Percentiles rank a stretch among this genome's conserved stretches.
phyloP scores from a whole-genome alignment of 1,139 yeast species.

The Geotrichum fermentans region DNA sequence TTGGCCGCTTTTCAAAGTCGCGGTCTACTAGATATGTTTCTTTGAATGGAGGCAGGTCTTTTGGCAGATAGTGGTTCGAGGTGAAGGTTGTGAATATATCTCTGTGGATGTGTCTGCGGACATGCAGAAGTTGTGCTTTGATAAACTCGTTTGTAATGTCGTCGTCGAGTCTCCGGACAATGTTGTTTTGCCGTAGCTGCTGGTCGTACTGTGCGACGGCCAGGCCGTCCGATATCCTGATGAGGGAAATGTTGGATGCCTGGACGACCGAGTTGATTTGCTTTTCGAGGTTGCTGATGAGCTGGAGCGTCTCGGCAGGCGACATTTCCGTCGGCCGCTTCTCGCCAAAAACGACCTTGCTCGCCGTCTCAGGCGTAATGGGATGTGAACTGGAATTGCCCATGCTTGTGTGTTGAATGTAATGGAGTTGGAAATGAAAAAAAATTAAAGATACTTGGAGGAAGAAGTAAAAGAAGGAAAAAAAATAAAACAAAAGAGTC shows the following conservation, averaged over 20 bases:
- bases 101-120: slow-evolving; percentile 32
- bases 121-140: slow-evolving; percentile 6
- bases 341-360: slow-evolving; percentile 10
- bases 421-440: background rate
- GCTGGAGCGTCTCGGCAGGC: slow-evolving; percentile 10
- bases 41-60: slow-evolving; percentile 22
- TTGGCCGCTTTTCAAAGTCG: slow-evolving; percentile 20
- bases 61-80: slow-evolving; percentile 23
- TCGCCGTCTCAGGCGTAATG: slow-evolving; percentile 13
- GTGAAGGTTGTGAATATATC: slow-evolving; percentile 33
- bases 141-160: slow-evolving; percentile 9
- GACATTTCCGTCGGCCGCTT: slow-evolving; percentile 3
- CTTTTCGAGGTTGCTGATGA: slow-evolving; percentile 11
- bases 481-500: too few relatives aligned
- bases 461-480: background rate
- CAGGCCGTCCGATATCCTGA: background rate
- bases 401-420: slow-evolving; percentile 3
- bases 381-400: slow-evolving; percentile 14
- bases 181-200: slow-evolving; percentile 6
- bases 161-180: slow-evolving; percentile 9
- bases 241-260: slow-evolving; percentile 9
- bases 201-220: slow-evolving; percentile 13
- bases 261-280: slow-evolving; percentile 9
- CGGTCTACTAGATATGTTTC: slow-evolving; percentile 30
- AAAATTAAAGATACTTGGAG: background rate